Conservation (phyloP, 2,329 filamentous ascomycete genomes). For the Claviceps quebecensis region DNA sequence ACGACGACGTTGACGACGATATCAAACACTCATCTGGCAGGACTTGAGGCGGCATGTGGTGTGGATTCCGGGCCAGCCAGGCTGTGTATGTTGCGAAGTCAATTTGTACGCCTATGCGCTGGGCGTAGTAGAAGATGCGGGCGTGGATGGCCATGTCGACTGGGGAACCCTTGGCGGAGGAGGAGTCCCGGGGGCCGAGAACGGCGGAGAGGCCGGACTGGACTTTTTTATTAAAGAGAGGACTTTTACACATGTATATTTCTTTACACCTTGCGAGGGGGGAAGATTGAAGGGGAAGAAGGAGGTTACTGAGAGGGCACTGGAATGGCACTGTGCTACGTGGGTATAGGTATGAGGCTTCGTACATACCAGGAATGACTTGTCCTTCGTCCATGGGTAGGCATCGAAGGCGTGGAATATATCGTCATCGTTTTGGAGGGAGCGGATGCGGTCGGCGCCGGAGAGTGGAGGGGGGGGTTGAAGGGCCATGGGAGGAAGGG, state of each 20-base stretch:
- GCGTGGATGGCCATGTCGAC: slow-evolving; percentile 49
- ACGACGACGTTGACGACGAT: background rate
- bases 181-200: slow-evolving; percentile 36
- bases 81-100: slow-evolving; percentile 54
- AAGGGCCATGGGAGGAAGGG: background rate
- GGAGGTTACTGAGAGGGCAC: background rate
- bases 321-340: background rate
- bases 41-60: slow-evolving; percentile 21
- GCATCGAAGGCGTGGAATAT: slow-evolving; percentile 48
- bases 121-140: slow-evolving; percentile 52
- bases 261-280: no score
- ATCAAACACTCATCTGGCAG: slow-evolving; percentile 21
- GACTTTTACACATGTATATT: background rate
- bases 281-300: background rate
- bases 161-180: slow-evolving; percentile 29
- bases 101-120: slow-evolving; percentile 36
- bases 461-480: slow-evolving; percentile 1
- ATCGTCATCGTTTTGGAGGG: slow-evolving; percentile 23
- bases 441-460: slow-evolving; percentile 23
- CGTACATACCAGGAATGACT: slow-evolving; percentile 46
- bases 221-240: background rate
- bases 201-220: slow-evolving; percentile 50
- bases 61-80: slow-evolving; percentile 35
- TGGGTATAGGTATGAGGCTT: background rate
- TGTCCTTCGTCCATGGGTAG: slow-evolving; percentile 55